Conservation (phyloP, 148 eudicot genomes). For the Rhododendron simsii region DNA sequence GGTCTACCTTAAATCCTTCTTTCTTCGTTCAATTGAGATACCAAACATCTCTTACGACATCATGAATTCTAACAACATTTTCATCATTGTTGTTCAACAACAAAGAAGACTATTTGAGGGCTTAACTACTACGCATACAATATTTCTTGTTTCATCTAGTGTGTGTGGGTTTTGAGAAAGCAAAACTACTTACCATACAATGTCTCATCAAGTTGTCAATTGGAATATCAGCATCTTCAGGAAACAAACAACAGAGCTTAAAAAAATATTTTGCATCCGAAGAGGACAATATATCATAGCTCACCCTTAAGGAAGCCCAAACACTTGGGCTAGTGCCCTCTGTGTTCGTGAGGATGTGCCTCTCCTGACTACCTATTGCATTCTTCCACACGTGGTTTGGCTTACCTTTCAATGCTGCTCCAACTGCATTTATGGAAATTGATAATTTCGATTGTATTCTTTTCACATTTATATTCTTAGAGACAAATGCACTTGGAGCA, state of each 20-base stretch:
- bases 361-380: too few species aligned
- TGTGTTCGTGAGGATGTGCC: background rate
- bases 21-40: background rate
- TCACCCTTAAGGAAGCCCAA: background rate
- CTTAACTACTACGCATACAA: background rate
- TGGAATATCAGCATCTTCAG: background rate
- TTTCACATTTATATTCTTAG: too few species aligned
- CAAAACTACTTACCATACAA: background rate
- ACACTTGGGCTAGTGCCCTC: too few species aligned
- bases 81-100: background rate
- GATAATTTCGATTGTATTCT: background rate
- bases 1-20: background rate
- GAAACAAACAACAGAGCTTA: background rate
- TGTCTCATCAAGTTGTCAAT: background rate
- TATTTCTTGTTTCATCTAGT: background rate
- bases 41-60: background rate
- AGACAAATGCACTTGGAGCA: background rate
- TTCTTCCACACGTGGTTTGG: background rate
- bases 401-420: background rate
- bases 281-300: background rate
- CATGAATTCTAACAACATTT: background rate
- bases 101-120: background rate
- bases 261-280: background rate
- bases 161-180: background rate
- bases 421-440: background rate